Evolutionary conservation across 306 rosid genomes (phyloP).

Genomic region (Gastrolobium villosum): DNA sequence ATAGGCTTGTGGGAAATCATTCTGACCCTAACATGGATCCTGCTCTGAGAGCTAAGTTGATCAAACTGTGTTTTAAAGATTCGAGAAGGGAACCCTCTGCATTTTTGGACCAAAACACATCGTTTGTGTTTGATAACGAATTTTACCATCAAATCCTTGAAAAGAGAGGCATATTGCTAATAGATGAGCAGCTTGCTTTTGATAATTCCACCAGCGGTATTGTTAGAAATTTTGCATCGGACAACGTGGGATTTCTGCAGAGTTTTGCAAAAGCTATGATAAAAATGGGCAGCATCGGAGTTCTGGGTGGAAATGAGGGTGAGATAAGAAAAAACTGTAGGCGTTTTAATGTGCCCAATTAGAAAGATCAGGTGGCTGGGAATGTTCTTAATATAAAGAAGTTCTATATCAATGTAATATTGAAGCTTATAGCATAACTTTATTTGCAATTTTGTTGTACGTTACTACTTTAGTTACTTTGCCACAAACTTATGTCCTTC

Average conservation of each 20-base stretch:
- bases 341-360: no score
- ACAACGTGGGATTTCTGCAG: conserved; percentile 23
- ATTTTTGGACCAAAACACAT: conserved; percentile 56
- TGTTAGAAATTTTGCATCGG: conserved; percentile 44
- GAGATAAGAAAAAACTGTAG: conserved; percentile 52
- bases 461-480: no score
- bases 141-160: conserved; percentile 39
- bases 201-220: conserved; percentile 34
- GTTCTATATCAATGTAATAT: no score
- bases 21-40: conserved; percentile 56
- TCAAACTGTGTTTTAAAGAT: not conserved
- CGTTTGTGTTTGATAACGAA: conserved; percentile 45
- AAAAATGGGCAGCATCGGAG: conserved; percentile 47
- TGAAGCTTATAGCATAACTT: no score
- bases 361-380: no score
- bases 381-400: no score
- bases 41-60: conserved; percentile 37
- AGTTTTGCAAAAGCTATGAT: conserved; percentile 51
- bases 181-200: conserved; percentile 54
- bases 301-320: conserved; percentile 41
- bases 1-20: conserved; percentile 35
- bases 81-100: not conserved
- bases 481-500: no score
- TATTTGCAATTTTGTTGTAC: no score
- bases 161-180: conserved; percentile 50